Evolutionary conservation across 1,139 yeast genomes (phyloP), one percentile per base, ranked within the genome.

Genomic region (Yamadazyma sp.): DNA sequence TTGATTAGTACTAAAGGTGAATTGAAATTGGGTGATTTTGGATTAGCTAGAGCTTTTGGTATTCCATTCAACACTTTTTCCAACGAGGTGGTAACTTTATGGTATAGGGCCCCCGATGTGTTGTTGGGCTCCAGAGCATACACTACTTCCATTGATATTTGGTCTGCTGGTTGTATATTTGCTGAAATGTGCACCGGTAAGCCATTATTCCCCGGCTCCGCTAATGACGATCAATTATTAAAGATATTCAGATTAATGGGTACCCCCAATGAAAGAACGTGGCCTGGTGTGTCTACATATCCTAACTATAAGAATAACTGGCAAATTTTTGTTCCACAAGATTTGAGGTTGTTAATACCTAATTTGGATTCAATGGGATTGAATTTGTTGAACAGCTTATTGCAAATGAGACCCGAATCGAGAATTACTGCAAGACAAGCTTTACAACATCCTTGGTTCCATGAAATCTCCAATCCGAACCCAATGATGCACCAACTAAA

Each of bases 111-210:
- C 0, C 98, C 98, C 0, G 99, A 92, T 59, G 98, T 92, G 29
- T 69, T 92, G 39, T 77, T 92, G 62, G 99, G 99, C 0, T 87
- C 96, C 0, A 78, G 97, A 50, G 89, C 95, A 35, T 92, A 92
- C 62, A 86, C 96, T 23, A 92, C 98, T 0, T 87, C 96, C 1
- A 92, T 92, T 46, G 99, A 92, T 62, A 89, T 92, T 65, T 92
- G 99, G 99, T 88, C 97, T 21, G 95, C 96, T 16, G 99, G 99
- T 10, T 92, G 98, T 64, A 92, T 92, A 39, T 74, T 92, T 58
- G 97, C 97, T 1, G 99, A 92, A 60, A 92, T 92, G 98, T 84
- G 92, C 51, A 87, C 96, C 8, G 98, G 98, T n/a, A 83, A 92
- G 52, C 97, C 99, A 0, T 67, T 92, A 40, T 92, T 92, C 61